Conservation (phyloP, 1,139 yeast genomes). For the Hemisphaericaspora xylanilytica region DNA sequence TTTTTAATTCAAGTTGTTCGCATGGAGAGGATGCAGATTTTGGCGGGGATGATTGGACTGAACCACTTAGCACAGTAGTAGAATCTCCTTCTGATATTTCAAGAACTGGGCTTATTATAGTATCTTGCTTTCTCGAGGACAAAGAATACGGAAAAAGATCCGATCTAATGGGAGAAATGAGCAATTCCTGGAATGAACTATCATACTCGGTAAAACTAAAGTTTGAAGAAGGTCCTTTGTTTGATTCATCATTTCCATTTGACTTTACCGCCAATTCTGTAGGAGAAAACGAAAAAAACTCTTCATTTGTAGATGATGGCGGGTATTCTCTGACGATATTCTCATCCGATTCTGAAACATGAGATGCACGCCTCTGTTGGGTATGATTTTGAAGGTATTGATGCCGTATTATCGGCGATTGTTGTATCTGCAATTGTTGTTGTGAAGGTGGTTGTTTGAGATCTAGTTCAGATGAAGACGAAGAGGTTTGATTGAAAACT, state of each 20-base stretch:
- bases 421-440: background rate
- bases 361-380: background rate
- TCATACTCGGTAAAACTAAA: slow-evolving; percentile 18
- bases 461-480: slow-evolving; percentile 3
- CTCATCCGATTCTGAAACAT: background rate
- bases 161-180: slow-evolving; percentile 19
- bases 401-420: background rate
- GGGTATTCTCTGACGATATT: background rate
- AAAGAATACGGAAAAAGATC: slow-evolving; percentile 9
- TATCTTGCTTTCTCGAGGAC: slow-evolving; percentile 1
- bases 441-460: background rate
- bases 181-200: slow-evolving; percentile 26
- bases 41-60: slow-evolving; percentile 11
- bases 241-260: background rate
- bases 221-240: background rate
- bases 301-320: background rate
- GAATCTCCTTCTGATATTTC: slow-evolving; percentile 14
- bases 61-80: slow-evolving; percentile 4
- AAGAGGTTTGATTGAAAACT: slow-evolving; percentile 9
- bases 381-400: background rate
- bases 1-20: slow-evolving; percentile 22
- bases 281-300: slow-evolving; percentile 3
- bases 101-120: slow-evolving; percentile 14
- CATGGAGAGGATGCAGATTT: slow-evolving; percentile 11
- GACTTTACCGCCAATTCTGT: slow-evolving; percentile 2